Percentiles rank a stretch among this genome's conserved stretches.
phyloP scores from a whole-genome alignment of 208 protist genomes.

The Borovskyia barvae region DNA sequence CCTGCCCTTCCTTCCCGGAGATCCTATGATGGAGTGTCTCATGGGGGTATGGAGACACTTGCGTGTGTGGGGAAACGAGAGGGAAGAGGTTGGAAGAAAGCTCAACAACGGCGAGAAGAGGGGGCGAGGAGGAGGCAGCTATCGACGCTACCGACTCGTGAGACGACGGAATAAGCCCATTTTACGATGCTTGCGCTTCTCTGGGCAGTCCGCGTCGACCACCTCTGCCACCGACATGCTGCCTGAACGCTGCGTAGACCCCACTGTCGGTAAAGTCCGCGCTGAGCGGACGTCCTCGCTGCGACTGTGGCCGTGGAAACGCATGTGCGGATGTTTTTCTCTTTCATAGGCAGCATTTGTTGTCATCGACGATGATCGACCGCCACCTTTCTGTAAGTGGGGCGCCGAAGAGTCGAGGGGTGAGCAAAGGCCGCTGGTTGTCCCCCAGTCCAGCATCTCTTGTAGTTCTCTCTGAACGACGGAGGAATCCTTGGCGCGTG shows the following conservation, averaged over 20 bases:
- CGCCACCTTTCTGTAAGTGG: background rate
- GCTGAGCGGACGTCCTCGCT: background rate
- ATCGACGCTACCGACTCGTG: too few species aligned
- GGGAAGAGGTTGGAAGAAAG: too few species aligned
- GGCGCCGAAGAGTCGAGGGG: constrained; percentile 2
- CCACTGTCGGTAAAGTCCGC: too few species aligned
- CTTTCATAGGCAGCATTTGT: too few species aligned
- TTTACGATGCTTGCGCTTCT: constrained; percentile 7
- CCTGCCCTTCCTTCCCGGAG: too few species aligned
- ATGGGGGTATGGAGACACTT: too few species aligned
- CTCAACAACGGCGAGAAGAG: background rate
- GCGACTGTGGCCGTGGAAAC: background rate
- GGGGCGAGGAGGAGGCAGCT: background rate
- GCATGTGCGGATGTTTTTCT: background rate
- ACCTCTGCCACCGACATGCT: too few species aligned
- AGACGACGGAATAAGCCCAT: constrained; percentile 20
- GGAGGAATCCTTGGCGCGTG: constrained; percentile 20
- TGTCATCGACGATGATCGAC: background rate
- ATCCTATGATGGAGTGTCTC: too few species aligned
- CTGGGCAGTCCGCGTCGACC: background rate
- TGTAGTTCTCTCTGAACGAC: constrained; percentile 28
- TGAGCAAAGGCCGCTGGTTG: constrained; percentile 5
- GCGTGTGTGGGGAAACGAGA: too few species aligned
- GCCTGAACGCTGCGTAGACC: too few species aligned
- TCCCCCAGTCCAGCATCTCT: constrained; percentile 27